Evolutionary conservation across 2,329 filamentous ascomycete species (phyloP), one percentile per base, ranked within the genome.

Genomic region (Penicillium sp.): DNA sequence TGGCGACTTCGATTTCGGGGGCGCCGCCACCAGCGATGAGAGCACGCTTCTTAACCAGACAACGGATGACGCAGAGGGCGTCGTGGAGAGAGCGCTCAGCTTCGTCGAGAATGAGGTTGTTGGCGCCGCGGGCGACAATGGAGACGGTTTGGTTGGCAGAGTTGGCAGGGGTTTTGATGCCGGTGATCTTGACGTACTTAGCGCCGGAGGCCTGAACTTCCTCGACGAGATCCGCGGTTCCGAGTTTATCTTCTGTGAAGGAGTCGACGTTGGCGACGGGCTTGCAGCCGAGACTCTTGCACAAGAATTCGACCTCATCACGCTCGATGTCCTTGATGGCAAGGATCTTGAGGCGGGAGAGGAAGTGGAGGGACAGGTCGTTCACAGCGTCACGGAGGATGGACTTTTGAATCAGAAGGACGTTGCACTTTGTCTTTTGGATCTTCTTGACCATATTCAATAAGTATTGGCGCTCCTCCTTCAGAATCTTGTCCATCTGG

Each of bases 391-490:
- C 95, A 71, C 95, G 90, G 62, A 99, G 88, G 71, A 99, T 99
- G 15, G 94, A 98, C 83, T 99, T 99, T 76, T 99, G 95, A 71
- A 99, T 98, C 69, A 99, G 85, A 49, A 98, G 88, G 48, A 99
- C 95, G 73, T 99, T 99, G 83, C 95, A 99, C 85, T 98, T 99
- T 70, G 95, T 93, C 86, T 98, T 99, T 84, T 98, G 97, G 81
- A 99, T 99, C 86, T 98, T 99, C 88, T 99, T 98, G 76, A 96
- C 93, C 88, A 99, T 91, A 84, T 98, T 98, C 62, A 99, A 87
- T 67, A 99, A 88, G 81, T 99, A 99, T 70, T 95, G 91, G 70
- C 95, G 92, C 84, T 99, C 95, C 82, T 99, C 95, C 83, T 99
- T 99, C 71, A 99, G 87, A 69, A 99, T 99, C 86, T 98, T 99